Evolutionary conservation across 2,329 filamentous ascomycete species (phyloP).

Genomic region (Paracoccidioides brasiliensis): DNA sequence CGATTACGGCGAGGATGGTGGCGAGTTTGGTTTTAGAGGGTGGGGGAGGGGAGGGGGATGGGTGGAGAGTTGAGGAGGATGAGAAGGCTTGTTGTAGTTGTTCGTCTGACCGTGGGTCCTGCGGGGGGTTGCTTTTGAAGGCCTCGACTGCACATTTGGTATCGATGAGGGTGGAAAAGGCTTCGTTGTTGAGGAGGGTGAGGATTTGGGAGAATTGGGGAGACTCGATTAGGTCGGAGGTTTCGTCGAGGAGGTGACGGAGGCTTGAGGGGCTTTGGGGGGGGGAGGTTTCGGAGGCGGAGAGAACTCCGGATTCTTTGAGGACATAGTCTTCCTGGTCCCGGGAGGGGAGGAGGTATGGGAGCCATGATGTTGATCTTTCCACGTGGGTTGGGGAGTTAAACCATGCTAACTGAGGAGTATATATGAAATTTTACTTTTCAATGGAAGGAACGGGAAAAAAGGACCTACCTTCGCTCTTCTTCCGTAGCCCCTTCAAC

Average conservation of each 20-base stretch:
- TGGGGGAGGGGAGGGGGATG: slow-evolving; percentile 13
- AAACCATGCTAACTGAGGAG: not conserved
- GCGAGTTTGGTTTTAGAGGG: slow-evolving; percentile 57
- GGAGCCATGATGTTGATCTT: slow-evolving; percentile 58
- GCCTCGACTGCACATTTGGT: slow-evolving; percentile 65
- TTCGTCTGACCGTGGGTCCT: slow-evolving; percentile 29
- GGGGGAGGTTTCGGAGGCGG: slow-evolving; percentile 25
- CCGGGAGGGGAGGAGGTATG: slow-evolving; percentile 65
- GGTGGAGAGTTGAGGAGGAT: slow-evolving; percentile 31
- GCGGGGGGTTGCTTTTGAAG: slow-evolving; percentile 45
- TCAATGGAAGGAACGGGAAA: not conserved
- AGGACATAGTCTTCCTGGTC: slow-evolving; percentile 75
- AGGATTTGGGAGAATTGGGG: slow-evolving; percentile 81
- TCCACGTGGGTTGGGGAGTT: slow-evolving; percentile 4
- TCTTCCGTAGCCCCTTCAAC: slow-evolving; percentile 63
- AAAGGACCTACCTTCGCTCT: slow-evolving; percentile 39
- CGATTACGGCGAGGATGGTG: slow-evolving; percentile 78
- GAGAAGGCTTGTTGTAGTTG: slow-evolving; percentile 33
- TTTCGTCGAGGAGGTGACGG: slow-evolving; percentile 82
- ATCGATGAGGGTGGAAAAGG: slow-evolving; percentile 74
- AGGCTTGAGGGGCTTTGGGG: slow-evolving; percentile 40
- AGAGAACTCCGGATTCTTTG: slow-evolving; percentile 64
- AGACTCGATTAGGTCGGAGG: slow-evolving; percentile 87
- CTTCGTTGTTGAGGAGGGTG: slow-evolving; percentile 71
- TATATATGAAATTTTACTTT: slow-evolving; percentile 3